Conservation (phyloP, 2,329 filamentous ascomycete genomes). For the Sporothrix luriei region DNA sequence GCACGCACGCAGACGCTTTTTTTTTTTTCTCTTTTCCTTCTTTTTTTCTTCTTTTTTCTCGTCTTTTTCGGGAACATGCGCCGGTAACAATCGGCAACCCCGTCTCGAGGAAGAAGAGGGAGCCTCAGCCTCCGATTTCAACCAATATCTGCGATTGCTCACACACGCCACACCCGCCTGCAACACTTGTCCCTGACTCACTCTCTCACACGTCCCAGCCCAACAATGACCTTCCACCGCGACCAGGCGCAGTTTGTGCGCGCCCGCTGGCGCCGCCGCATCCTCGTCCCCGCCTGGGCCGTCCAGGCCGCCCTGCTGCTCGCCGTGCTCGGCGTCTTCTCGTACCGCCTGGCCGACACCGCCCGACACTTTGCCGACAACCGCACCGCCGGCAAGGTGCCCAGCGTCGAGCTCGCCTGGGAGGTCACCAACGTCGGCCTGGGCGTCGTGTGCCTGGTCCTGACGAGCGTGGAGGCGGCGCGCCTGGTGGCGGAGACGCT, state of each 20-base stretch:
- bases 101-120: conserved; percentile 9
- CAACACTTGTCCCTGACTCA: not conserved
- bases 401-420: conserved; percentile 57
- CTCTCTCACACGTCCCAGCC: not conserved
- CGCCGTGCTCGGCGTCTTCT: conserved; percentile 55
- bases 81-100: not conserved
- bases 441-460: conserved; percentile 50
- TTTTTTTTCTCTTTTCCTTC: no score
- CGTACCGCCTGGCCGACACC: conserved; percentile 56
- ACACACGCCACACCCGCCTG: not conserved
- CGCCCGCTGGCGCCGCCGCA: conserved; percentile 53
- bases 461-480: conserved; percentile 50
- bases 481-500: conserved; percentile 51
- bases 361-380: conserved; percentile 49
- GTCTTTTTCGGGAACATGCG: conserved; percentile 5
- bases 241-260: conserved; percentile 57
- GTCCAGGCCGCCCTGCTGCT: conserved; percentile 52
- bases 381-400: conserved; percentile 45
- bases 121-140: not conserved
- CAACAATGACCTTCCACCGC: conserved; percentile 44
- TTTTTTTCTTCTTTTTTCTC: no score
- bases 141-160: no score
- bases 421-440: conserved; percentile 56
- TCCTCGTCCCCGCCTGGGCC: conserved; percentile 56
- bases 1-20: not conserved